A percentile compares a stretch with the other conserved stretches of the same genome.
These are phyloP conservation scores for Trichoderma semiorbis DNA, from an alignment of 2,329 filamentous ascomycete genomes.

Conservation along the genomic window DNA sequence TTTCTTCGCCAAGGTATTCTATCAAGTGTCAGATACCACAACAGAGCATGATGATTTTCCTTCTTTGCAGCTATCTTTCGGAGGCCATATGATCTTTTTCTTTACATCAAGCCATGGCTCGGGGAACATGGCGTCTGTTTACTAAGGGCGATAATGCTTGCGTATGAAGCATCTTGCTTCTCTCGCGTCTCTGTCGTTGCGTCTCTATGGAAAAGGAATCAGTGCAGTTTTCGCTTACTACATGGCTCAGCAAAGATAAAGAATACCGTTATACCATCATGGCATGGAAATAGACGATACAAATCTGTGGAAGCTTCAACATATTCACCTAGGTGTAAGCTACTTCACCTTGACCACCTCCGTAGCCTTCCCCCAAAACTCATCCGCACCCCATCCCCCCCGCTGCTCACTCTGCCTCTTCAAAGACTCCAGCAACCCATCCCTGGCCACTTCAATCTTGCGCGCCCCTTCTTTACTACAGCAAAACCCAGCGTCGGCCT, in stretches of 20 bases:
- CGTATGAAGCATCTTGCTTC: not conserved
- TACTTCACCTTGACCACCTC: not conserved
- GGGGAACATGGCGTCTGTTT: not conserved
- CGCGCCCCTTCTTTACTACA: constrained; percentile 60
- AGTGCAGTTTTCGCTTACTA: not conserved
- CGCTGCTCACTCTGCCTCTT: constrained; percentile 2
- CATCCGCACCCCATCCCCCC: constrained; percentile 24
- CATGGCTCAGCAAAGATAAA: not conserved
- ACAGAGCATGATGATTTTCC: too few relatives aligned
- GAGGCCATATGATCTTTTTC: too few relatives aligned
- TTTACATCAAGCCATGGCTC: too few relatives aligned
- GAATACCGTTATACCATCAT: too few relatives aligned
- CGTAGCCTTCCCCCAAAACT: constrained; percentile 26
- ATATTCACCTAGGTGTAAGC: not conserved
- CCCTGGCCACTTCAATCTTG: constrained; percentile 48
- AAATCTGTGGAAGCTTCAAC: too few relatives aligned
- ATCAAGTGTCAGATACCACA: too few relatives aligned
- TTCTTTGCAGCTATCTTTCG: too few relatives aligned
- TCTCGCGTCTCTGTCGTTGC: not conserved
- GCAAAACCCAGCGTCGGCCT: constrained; percentile 72
- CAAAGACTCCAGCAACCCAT: constrained; percentile 31
- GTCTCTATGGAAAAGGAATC: not conserved
- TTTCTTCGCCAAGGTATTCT: too few relatives aligned
- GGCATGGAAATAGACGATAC: too few relatives aligned
- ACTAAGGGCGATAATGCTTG: not conserved